These are phyloP conservation scores for Metroxylon sagu DNA, from an alignment of 176 grass and related monocot species.

Conservation along the genomic window DNA sequence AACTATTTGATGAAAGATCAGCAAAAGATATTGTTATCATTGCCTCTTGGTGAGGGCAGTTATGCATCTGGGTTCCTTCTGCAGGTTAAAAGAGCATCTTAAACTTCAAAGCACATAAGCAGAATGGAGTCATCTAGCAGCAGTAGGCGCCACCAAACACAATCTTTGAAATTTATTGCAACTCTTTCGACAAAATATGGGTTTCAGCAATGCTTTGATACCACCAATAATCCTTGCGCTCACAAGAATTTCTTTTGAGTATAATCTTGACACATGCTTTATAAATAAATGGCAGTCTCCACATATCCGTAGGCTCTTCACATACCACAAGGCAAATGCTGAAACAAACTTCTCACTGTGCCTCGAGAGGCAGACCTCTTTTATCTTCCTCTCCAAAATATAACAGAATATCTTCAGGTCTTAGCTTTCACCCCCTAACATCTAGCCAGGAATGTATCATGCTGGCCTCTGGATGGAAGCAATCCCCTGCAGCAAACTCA, in stretches of 20 bases:
- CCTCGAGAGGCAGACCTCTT: constrained; percentile 11
- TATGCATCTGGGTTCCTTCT: too few species aligned
- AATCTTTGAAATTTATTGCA: neutral
- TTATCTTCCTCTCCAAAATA: constrained; percentile 15
- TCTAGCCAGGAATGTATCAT: neutral
- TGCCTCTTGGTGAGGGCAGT: too few species aligned
- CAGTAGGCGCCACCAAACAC: neutral
- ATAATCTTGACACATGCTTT: constrained; percentile 4
- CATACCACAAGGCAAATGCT: constrained; percentile 1
- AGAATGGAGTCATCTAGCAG: neutral
- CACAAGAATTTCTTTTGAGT: neutral
- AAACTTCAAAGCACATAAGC: too few species aligned
- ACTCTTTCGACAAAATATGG: too few species aligned
- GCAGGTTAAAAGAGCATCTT: too few species aligned
- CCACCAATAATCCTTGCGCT: constrained; percentile 7
- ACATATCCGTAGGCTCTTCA: constrained; percentile 8
- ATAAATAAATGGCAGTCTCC: constrained; percentile 12
- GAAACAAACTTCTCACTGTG: constrained; percentile 8
- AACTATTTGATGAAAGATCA: too few species aligned
- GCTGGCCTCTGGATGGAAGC: neutral
- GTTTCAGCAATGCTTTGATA: too few species aligned
- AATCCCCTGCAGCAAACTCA: neutral
- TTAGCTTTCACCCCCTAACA: neutral
- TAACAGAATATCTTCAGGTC: constrained; percentile 3
- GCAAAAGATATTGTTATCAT: too few species aligned